Percentiles rank a stretch among this genome's conserved stretches.
Evolutionary conservation across 169 alveolate species (phyloP).

Genomic region (Eimeria mitis): DNA sequence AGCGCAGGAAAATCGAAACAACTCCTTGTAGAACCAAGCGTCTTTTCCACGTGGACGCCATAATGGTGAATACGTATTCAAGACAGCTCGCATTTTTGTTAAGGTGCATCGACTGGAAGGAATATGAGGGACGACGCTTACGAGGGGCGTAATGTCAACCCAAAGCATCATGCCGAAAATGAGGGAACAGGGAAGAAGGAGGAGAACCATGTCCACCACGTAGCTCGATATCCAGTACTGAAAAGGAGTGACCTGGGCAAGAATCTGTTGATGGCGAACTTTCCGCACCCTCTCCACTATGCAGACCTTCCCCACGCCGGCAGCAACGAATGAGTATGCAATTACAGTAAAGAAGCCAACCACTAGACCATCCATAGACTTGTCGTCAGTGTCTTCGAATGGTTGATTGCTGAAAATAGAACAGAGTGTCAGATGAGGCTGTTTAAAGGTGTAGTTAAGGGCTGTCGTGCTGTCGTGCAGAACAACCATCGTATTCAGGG

Average conservation of each 20-base stretch:
- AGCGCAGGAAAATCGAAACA: neutral
- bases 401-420: constrained; percentile 36
- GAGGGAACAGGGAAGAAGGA: constrained; percentile 46
- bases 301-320: constrained; percentile 67
- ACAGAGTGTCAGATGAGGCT: neutral
- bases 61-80: neutral
- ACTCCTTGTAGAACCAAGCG: neutral
- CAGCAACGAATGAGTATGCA: constrained; percentile 62
- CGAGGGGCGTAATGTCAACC: constrained; percentile 53
- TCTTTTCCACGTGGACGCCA: neutral
- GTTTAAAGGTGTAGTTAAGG: neutral
- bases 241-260: constrained; percentile 48
- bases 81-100: neutral
- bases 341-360: constrained; percentile 58
- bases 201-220: constrained; percentile 51
- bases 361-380: constrained; percentile 24
- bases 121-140: neutral
- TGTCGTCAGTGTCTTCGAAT: constrained; percentile 58
- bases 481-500: neutral
- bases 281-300: constrained; percentile 64
- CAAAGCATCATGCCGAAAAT: constrained; percentile 55
- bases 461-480: neutral
- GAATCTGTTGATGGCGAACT: constrained; percentile 63
- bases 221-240: constrained; percentile 64
- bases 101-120: neutral